A percentile compares a stretch with the other conserved stretches of the same genome.
These are phyloP conservation scores for Guillardia theta DNA, from an alignment of 78 protist genomes.

Conservation along the genomic window DNA sequence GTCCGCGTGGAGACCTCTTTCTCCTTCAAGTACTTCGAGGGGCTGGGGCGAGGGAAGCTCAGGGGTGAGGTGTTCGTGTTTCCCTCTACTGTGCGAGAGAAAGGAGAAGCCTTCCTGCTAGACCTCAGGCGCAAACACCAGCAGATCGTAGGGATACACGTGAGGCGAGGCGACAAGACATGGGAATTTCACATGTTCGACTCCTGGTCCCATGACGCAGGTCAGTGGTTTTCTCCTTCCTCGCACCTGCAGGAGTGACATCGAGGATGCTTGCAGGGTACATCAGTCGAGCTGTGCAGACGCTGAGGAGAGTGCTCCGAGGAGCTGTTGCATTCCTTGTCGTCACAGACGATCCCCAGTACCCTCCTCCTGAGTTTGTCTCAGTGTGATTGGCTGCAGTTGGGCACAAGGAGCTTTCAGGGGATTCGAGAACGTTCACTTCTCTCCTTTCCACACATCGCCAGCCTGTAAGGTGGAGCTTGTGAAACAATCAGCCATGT, in stretches of 20 bases:
- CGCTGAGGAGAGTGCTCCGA: not conserved
- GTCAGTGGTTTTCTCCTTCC: too few relatives aligned
- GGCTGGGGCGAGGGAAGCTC: not conserved
- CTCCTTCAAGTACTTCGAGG: not conserved
- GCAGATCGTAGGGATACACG: not conserved
- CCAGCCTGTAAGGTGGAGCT: not conserved
- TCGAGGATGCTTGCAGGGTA: too few relatives aligned
- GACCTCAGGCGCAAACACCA: not conserved
- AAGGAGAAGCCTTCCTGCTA: not conserved
- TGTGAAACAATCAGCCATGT: too few relatives aligned
- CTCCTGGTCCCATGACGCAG: not conserved
- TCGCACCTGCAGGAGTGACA: too few relatives aligned
- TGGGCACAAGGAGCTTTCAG: not conserved
- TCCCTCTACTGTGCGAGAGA: not conserved
- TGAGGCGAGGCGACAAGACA: not conserved
- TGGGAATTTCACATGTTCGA: constrained; percentile 21
- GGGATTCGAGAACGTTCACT: not conserved
- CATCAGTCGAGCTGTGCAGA: not conserved
- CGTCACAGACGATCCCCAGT: not conserved
- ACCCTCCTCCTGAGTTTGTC: too few relatives aligned
- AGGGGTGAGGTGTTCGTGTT: not conserved
- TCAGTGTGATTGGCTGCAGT: too few relatives aligned
- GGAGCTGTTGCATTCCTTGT: not conserved
- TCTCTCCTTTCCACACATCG: not conserved
- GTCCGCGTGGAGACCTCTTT: not conserved